Conservation (phyloP, 192 early-diverging fungal species). For the Oehlia diaphana region DNA sequence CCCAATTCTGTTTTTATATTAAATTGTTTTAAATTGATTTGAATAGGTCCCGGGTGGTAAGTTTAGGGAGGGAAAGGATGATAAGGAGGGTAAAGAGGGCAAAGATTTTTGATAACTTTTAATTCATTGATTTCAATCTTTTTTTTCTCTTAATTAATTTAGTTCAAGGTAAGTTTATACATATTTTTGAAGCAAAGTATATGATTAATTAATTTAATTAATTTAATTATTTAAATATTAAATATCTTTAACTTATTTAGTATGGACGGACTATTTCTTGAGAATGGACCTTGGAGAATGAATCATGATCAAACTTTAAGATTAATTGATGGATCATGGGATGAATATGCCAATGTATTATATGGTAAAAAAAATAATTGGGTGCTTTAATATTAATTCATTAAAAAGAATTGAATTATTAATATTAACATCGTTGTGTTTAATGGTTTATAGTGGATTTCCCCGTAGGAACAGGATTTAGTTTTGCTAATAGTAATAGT, state of each 20-base stretch:
- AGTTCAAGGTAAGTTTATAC: conserved; percentile 8
- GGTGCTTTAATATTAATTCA: too few species aligned
- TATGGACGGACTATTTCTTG: conserved; percentile 66
- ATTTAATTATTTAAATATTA: background rate
- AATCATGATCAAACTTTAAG: conserved; percentile 41
- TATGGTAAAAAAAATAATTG: conserved; percentile 41
- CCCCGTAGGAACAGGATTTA: conserved; percentile 65
- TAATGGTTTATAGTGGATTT: conserved; percentile 53
- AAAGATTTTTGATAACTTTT: too few species aligned
- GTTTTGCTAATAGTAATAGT: conserved; percentile 41
- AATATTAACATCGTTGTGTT: background rate
- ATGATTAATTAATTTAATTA: background rate
- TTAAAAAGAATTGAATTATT: background rate
- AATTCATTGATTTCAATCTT: too few species aligned
- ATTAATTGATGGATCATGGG: conserved; percentile 52
- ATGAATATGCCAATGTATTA: conserved; percentile 58
- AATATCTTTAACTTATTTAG: conserved; percentile 27
- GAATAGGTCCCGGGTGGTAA: conserved; percentile 33
- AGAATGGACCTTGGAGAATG: conserved; percentile 56
- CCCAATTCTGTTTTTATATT: background rate
- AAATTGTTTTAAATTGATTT: background rate
- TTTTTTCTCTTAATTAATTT: background rate
- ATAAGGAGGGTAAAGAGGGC: too few species aligned
- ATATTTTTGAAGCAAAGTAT: background rate
- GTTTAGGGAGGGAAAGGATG: background rate